A percentile compares a stretch with the other conserved stretches of the same genome.
These are phyloP conservation scores for Gynandropsis gynandra DNA, from an alignment of 345 rosid species.

Conservation along the genomic window DNA sequence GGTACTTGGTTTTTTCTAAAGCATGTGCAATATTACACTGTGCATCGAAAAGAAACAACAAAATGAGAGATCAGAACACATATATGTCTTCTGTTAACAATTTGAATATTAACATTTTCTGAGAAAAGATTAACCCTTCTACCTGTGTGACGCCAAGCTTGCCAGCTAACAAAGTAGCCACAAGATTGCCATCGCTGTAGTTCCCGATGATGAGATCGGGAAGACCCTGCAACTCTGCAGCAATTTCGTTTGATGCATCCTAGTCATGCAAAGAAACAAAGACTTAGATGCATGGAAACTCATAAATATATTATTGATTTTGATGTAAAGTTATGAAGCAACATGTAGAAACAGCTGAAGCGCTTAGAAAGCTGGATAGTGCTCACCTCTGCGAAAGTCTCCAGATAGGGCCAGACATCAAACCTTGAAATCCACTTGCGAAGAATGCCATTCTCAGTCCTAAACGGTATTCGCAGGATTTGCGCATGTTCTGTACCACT, in stretches of 20 bases:
- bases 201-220: conserved; percentile 52
- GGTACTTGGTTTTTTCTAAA: conserved; percentile 53
- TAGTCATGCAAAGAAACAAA: conserved; percentile 14
- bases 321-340: background rate
- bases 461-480: conserved; percentile 44
- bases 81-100: background rate
- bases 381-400: conserved; percentile 47
- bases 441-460: conserved; percentile 42
- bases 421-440: conserved; percentile 54
- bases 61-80: conserved; percentile 13
- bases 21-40: conserved; percentile 57
- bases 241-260: conserved; percentile 49
- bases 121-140: background rate
- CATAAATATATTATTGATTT: too few species aligned
- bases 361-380: background rate
- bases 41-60: conserved; percentile 10
- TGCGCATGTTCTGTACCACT: conserved; percentile 43
- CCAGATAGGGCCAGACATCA: conserved; percentile 48
- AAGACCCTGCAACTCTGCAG: conserved; percentile 45
- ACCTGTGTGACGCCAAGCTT: conserved; percentile 50
- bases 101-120: background rate
- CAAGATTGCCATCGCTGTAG: conserved; percentile 55
- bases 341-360: background rate
- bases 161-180: conserved; percentile 41
- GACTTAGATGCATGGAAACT: background rate